Conservation (phyloP, 1,139 yeast genomes). For the Zhuliangozyma parablackwelliae region DNA sequence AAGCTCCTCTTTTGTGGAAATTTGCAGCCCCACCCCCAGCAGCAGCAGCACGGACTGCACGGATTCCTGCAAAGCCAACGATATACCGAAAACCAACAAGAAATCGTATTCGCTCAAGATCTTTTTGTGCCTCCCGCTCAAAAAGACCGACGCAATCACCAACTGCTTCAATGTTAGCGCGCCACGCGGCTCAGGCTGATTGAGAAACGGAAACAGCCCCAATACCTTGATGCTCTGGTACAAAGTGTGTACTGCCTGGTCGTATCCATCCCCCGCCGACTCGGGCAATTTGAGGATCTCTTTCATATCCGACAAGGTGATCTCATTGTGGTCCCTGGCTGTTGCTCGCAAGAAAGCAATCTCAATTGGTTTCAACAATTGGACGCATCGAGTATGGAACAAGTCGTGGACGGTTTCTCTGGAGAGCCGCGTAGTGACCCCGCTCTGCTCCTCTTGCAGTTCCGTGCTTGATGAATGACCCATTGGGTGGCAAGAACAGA, state of each 20-base stretch:
- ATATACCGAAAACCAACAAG: conserved; percentile 22
- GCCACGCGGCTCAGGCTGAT: conserved; percentile 10
- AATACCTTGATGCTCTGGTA: conserved; percentile 22
- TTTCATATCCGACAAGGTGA: no score
- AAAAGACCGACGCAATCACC: conserved; percentile 21
- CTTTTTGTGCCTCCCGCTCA: conserved; percentile 21
- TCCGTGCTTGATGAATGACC: conserved; percentile 19
- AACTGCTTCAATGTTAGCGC: conserved; percentile 20
- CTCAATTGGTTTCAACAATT: conserved; percentile 23
- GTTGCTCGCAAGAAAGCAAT: conserved; percentile 8
- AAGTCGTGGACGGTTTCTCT: conserved; percentile 16
- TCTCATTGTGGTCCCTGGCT: no score
- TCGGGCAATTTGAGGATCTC: no score
- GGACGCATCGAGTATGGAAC: conserved; percentile 18
- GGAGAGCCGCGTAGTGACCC: conserved; percentile 13
- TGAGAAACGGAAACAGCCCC: conserved; percentile 30
- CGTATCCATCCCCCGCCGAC: conserved; percentile 3
- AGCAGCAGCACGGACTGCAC: no score
- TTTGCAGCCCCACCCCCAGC: background rate
- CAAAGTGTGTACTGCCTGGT: conserved; percentile 12
- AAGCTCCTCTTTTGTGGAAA: background rate
- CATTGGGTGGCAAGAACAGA: conserved; percentile 6
- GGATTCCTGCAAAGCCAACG: conserved; percentile 10
- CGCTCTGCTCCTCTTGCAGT: background rate
- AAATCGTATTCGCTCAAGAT: conserved; percentile 20